Percentiles rank a stretch among this genome's conserved stretches.
These are phyloP conservation scores for Nannochloropsis salina DNA, from an alignment of 108 stramenopile species.

Conservation along the genomic window DNA sequence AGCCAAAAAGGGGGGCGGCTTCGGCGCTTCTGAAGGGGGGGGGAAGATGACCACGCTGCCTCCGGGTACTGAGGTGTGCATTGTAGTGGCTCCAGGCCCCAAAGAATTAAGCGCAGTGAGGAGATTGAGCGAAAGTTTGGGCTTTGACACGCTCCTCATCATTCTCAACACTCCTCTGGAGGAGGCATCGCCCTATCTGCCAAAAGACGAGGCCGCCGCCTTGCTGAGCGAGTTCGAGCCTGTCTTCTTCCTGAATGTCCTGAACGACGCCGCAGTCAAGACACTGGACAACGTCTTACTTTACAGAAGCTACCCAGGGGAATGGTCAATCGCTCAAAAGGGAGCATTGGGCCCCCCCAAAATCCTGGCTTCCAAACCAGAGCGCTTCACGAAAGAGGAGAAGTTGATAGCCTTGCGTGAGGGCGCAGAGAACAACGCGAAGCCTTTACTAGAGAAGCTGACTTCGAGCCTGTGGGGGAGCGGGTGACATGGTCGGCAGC, in stretches of 20 bases:
- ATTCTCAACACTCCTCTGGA: slow-evolving; percentile 4
- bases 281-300: slow-evolving; percentile 17
- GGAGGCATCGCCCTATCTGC: background rate
- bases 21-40: background rate
- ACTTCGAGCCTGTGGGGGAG: background rate
- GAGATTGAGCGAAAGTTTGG: background rate
- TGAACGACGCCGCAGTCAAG: background rate
- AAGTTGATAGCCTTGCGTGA: background rate
- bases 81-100: background rate
- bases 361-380: background rate
- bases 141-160: background rate
- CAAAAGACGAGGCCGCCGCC: background rate
- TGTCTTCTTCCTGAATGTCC: background rate
- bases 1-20: background rate
- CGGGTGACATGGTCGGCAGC: background rate
- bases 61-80: slow-evolving; percentile 2
- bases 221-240: background rate
- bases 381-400: background rate
- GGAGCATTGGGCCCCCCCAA: background rate
- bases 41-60: background rate
- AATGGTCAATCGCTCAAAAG: slow-evolving; percentile 20
- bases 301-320: background rate
- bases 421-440: background rate
- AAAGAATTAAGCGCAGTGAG: background rate
- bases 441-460: background rate